Percentiles rank a stretch among this genome's conserved stretches.
phyloP scores from a whole-genome alignment of 768 basidiomycete species.

The Trametes gibbosa region DNA sequence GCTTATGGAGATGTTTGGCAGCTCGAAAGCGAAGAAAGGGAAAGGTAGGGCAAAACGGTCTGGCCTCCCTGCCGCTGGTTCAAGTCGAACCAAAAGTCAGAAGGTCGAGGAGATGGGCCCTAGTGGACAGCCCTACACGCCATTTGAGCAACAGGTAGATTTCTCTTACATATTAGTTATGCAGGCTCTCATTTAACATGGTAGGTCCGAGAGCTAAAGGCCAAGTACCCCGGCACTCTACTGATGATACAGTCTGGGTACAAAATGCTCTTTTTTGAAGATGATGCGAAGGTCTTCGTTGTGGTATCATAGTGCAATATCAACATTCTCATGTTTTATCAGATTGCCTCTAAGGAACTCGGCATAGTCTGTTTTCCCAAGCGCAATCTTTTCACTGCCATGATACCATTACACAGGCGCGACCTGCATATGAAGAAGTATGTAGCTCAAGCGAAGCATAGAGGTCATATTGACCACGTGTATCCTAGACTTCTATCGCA shows the following conservation, averaged over 20 bases:
- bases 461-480: slow-evolving; percentile 7
- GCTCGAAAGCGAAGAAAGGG: slow-evolving; percentile 28
- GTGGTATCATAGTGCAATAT: background rate
- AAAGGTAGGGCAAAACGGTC: slow-evolving; percentile 18
- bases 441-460: slow-evolving; percentile 12
- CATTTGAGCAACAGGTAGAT: slow-evolving; percentile 67
- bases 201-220: slow-evolving; percentile 46
- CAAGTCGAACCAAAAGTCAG: slow-evolving; percentile 28
- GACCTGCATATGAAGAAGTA: slow-evolving; percentile 78
- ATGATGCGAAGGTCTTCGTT: slow-evolving; percentile 68
- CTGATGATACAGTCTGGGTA: slow-evolving; percentile 85
- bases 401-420: slow-evolving; percentile 65
- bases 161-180: background rate
- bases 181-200: background rate
- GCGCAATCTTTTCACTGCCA: slow-evolving; percentile 73
- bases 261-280: slow-evolving; percentile 78
- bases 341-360: slow-evolving; percentile 75
- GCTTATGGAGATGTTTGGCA: slow-evolving; percentile 45
- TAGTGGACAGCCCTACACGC: slow-evolving; percentile 69
- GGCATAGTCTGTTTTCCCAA: slow-evolving; percentile 73
- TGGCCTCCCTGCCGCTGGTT: background rate
- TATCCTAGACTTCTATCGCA: slow-evolving; percentile 60
- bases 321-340: background rate
- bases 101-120: slow-evolving; percentile 54
- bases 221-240: slow-evolving; percentile 60